Conservation (phyloP, 1,284 basidiomycete species). For the Puccinia coronata region DNA sequence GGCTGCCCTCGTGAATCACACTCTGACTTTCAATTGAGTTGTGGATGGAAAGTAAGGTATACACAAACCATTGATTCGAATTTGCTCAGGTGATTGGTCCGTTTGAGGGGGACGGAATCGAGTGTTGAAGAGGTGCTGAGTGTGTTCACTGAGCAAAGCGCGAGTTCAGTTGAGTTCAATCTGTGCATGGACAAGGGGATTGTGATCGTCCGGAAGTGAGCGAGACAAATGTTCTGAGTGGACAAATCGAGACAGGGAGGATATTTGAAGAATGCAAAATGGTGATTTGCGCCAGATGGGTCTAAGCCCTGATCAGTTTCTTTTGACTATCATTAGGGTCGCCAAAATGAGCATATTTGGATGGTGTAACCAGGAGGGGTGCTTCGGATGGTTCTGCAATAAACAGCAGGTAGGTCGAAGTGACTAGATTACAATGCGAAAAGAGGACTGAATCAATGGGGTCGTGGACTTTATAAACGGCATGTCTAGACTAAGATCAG, state of each 20-base stretch:
- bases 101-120: background rate
- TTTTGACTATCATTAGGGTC: background rate
- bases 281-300: background rate
- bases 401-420: conserved; percentile 29
- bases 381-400: conserved; percentile 5
- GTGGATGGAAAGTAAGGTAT: conserved; percentile 27
- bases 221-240: conserved; percentile 2
- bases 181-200: background rate
- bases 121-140: conserved; percentile 24
- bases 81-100: background rate
- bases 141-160: conserved; percentile 33
- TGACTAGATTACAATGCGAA: conserved; percentile 29
- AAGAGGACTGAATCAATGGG: conserved; percentile 33
- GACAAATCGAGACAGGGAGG: conserved; percentile 4
- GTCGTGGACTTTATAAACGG: conserved; percentile 26
- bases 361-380: background rate
- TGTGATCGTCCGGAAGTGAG: background rate
- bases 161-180: conserved; percentile 37
- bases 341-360: background rate
- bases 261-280: conserved; percentile 13
- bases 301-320: conserved; percentile 16
- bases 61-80: conserved; percentile 20
- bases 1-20: conserved; percentile 7
- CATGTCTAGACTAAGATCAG: conserved; percentile 17
- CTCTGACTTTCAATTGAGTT: conserved; percentile 21